Conservation (phyloP, 1,284 basidiomycete genomes). For the Bondarzewia mesenterica region DNA sequence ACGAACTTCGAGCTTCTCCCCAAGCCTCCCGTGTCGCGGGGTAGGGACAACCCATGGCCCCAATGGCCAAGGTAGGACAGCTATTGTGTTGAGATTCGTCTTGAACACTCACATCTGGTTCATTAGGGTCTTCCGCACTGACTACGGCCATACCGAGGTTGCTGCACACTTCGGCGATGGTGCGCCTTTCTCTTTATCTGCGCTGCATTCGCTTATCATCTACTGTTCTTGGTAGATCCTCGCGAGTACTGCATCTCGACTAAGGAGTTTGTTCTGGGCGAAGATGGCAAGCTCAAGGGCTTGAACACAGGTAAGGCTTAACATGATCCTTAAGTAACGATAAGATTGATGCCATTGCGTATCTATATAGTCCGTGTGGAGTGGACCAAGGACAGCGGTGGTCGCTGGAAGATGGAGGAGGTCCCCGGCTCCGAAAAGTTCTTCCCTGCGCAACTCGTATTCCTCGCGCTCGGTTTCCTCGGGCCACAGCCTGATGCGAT, state of each 20-base stretch:
- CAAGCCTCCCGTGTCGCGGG: constrained; percentile 78
- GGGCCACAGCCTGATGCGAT: constrained; percentile 81
- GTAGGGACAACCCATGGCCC: constrained; percentile 91
- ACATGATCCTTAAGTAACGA: no score
- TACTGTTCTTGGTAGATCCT: constrained; percentile 52
- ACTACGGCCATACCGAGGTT: constrained; percentile 94
- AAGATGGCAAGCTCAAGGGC: constrained; percentile 81
- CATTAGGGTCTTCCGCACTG: constrained; percentile 88
- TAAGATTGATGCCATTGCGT: constrained; percentile 2
- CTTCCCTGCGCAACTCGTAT: constrained; percentile 88
- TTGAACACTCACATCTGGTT: constrained; percentile 5
- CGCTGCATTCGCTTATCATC: constrained; percentile 6
- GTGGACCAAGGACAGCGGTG: constrained; percentile 90
- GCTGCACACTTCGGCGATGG: constrained; percentile 86
- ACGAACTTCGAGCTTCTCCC: constrained; percentile 95
- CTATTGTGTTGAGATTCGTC: constrained; percentile 12
- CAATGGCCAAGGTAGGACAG: constrained; percentile 72
- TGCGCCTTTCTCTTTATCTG: constrained; percentile 19
- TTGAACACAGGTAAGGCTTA: constrained; percentile 71
- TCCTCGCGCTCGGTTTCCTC: constrained; percentile 95
- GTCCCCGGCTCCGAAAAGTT: constrained; percentile 87
- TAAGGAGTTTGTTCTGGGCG: constrained; percentile 85
- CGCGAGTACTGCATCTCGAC: constrained; percentile 94
- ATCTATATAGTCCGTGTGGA: constrained; percentile 65
- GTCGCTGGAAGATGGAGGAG: constrained; percentile 97